phyloP scores from a whole-genome alignment of 139 green algal genomes.

The Diplosphaera chodatii region DNA sequence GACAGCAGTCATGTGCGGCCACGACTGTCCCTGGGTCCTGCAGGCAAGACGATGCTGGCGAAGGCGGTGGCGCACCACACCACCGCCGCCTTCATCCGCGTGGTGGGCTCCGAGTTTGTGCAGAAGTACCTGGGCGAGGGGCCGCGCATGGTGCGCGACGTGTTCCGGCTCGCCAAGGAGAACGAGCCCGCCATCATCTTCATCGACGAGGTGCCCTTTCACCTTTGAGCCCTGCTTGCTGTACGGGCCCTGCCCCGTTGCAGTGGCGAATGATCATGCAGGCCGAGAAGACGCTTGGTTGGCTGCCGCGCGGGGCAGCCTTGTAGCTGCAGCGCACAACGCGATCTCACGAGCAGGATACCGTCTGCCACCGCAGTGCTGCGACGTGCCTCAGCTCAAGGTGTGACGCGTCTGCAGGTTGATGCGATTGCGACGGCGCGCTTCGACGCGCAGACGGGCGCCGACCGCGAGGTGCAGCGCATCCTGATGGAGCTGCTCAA shows the following conservation, averaged over 20 bases:
- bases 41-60: slow-evolving; percentile 91
- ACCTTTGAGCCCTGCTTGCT: too few relatives aligned
- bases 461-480: slow-evolving; percentile 96
- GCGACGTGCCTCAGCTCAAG: not conserved
- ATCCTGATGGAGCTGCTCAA: slow-evolving; percentile 99
- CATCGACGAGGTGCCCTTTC: slow-evolving; percentile 89
- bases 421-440: slow-evolving; percentile 96
- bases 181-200: slow-evolving; percentile 98
- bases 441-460: slow-evolving; percentile 96
- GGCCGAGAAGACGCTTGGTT: too few relatives aligned
- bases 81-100: slow-evolving; percentile 94
- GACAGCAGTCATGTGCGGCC: too few relatives aligned
- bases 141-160: slow-evolving; percentile 95
- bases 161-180: slow-evolving; percentile 98
- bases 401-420: slow-evolving; percentile 18
- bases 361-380: too few relatives aligned
- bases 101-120: slow-evolving; percentile 97
- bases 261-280: too few relatives aligned
- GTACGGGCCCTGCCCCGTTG: too few relatives aligned
- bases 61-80: slow-evolving; percentile 97
- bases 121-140: slow-evolving; percentile 99
- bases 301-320: too few relatives aligned
- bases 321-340: too few relatives aligned
- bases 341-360: too few relatives aligned
- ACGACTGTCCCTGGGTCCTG: not conserved